Conservation (phyloP, 768 basidiomycete species). For the Dacryopinax primogenitus region DNA sequence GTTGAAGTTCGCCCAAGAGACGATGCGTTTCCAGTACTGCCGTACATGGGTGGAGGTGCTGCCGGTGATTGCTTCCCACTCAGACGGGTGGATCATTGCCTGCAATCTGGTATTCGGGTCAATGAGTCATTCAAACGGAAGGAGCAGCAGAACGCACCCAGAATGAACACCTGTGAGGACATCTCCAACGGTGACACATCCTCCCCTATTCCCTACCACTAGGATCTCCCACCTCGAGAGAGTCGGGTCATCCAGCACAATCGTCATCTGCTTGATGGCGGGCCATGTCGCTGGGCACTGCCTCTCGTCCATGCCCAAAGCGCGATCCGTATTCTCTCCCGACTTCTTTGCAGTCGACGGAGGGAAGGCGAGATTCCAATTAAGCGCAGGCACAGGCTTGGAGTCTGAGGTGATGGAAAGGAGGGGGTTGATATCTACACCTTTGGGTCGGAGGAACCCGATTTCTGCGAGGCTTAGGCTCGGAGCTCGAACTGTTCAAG, state of each 20-base stretch:
- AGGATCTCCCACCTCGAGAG: constrained; percentile 1
- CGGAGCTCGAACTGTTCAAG: neutral
- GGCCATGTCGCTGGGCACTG: neutral
- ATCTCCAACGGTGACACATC: neutral
- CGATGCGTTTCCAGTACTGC: constrained; percentile 2
- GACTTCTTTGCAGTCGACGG: neutral
- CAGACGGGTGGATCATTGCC: neutral
- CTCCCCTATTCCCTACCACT: neutral
- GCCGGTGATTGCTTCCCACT: neutral
- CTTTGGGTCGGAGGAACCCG: neutral
- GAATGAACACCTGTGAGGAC: neutral
- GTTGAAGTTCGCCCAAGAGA: constrained; percentile 1
- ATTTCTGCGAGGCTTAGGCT: neutral
- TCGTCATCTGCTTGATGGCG: constrained; percentile 4
- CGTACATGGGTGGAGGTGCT: neutral
- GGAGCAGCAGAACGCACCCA: neutral
- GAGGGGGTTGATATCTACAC: neutral
- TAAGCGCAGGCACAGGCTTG: neutral
- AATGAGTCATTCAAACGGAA: neutral
- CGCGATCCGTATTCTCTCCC: neutral
- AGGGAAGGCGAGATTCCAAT: constrained; percentile 1
- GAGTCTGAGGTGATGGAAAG: neutral
- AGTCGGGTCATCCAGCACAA: neutral
- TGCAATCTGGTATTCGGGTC: neutral
- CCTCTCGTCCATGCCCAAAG: neutral